Conservation (phyloP, 2,329 filamentous ascomycete species). For the Diaporthe sp. region DNA sequence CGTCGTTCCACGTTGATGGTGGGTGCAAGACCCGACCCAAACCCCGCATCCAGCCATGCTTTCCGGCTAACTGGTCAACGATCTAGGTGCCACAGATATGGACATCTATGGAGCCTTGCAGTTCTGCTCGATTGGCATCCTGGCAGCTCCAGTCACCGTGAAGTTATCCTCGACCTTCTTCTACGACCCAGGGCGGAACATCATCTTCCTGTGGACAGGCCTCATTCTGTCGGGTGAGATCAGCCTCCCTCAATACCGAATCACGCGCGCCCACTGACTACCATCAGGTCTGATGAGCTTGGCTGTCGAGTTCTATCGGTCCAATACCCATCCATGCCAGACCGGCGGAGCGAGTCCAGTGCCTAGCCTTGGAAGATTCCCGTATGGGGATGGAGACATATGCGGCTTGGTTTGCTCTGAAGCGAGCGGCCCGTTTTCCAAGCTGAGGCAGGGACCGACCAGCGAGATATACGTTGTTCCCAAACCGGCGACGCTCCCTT, state of each 20-base stretch:
- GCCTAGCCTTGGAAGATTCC: slow-evolving; percentile 59
- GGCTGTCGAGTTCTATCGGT: slow-evolving; percentile 75
- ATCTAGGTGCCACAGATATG: slow-evolving; percentile 73
- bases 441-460: slow-evolving; percentile 66
- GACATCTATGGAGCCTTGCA: slow-evolving; percentile 79
- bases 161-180: slow-evolving; percentile 75
- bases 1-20: slow-evolving; percentile 71
- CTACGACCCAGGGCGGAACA: slow-evolving; percentile 72
- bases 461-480: slow-evolving; percentile 75
- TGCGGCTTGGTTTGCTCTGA: slow-evolving; percentile 65
- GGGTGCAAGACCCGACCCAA: slow-evolving; percentile 45
- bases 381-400: slow-evolving; percentile 53
- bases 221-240: slow-evolving; percentile 69
- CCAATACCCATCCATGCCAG: slow-evolving; percentile 44
- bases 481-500: slow-evolving; percentile 66
- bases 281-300: slow-evolving; percentile 68
- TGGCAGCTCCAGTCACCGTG: slow-evolving; percentile 74
- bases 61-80: neutral
- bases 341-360: slow-evolving; percentile 45
- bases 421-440: slow-evolving; percentile 64
- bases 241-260: neutral
- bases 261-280: neutral
- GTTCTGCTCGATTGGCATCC: slow-evolving; percentile 74
- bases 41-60: neutral
- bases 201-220: slow-evolving; percentile 76